These are phyloP conservation scores for Caloboletus inedulis DNA, from an alignment of 1,284 basidiomycete genomes.

Conservation along the genomic window DNA sequence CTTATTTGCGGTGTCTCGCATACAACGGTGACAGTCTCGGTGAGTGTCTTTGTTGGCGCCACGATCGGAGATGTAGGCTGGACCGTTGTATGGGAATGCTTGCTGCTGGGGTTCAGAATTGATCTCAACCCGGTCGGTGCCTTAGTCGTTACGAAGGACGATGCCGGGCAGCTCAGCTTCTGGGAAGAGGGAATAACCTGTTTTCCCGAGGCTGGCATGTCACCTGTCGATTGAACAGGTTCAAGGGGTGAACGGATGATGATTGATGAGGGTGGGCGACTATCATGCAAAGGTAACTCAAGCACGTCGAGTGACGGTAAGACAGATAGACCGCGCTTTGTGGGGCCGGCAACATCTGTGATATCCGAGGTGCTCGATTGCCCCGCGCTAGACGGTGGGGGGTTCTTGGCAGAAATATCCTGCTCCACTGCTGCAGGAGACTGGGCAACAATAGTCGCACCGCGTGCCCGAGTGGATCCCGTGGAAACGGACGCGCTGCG, in stretches of 20 bases:
- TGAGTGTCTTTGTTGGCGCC: neutral
- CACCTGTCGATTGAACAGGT: neutral
- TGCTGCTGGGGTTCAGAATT: neutral
- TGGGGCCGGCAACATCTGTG: neutral
- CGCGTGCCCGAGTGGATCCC: constrained; percentile 16
- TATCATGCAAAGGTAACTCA: constrained; percentile 12
- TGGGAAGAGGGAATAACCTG: neutral
- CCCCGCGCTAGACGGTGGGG: neutral
- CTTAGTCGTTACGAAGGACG: constrained; percentile 16
- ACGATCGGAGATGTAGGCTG: constrained; percentile 7
- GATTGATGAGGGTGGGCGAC: constrained; percentile 24
- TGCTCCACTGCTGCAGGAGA: constrained; percentile 4
- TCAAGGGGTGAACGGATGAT: constrained; percentile 18
- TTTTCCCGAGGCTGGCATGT: neutral
- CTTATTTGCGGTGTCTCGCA: constrained; percentile 1
- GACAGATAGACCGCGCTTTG: constrained; percentile 1
- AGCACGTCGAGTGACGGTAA: constrained; percentile 14
- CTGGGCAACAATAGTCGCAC: constrained; percentile 11
- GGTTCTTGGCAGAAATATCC: constrained; percentile 2
- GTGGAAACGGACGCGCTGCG: constrained; percentile 19
- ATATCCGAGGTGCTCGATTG: constrained; percentile 5
- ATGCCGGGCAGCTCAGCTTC: constrained; percentile 11
- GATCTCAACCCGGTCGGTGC: neutral
- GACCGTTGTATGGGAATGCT: neutral
- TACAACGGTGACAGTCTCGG: neutral